These are phyloP conservation scores for Boletus subcaerulescens DNA, from an alignment of 768 basidiomycete species.

Conservation along the genomic window DNA sequence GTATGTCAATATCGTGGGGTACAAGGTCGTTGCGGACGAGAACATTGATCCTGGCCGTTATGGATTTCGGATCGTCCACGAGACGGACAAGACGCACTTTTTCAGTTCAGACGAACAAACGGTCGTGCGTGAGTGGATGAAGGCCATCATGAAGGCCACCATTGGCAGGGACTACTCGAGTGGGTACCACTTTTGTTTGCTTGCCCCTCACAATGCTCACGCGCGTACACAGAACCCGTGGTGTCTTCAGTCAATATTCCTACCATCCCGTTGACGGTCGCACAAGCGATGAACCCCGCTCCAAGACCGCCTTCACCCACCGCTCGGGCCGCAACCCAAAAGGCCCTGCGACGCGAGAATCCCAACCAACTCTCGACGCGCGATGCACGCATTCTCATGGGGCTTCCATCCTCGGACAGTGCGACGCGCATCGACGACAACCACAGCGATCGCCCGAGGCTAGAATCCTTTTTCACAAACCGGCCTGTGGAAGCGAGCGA, in stretches of 20 bases:
- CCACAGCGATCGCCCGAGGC: conserved; percentile 42
- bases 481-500: conserved; percentile 29
- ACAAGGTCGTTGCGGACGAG: conserved; percentile 92
- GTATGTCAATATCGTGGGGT: conserved; percentile 89
- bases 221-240: conserved; percentile 67
- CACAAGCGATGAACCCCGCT: conserved; percentile 94
- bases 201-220: not conserved
- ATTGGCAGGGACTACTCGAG: conserved; percentile 92
- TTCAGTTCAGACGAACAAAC: conserved; percentile 91
- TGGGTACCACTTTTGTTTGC: conserved; percentile 37
- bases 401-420: conserved; percentile 38
- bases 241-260: conserved; percentile 96
- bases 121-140: conserved; percentile 97
- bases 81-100: conserved; percentile 79
- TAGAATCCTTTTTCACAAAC: conserved; percentile 57
- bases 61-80: conserved; percentile 93
- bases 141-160: conserved; percentile 98
- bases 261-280: conserved; percentile 91
- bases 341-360: conserved; percentile 81
- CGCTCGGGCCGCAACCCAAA: conserved; percentile 84
- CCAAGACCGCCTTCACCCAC: conserved; percentile 93
- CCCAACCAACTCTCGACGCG: conserved; percentile 76
- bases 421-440: conserved; percentile 17
- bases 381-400: conserved; percentile 77
- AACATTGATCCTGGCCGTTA: conserved; percentile 89